A percentile compares a stretch with the other conserved stretches of the same genome.
Evolutionary conservation across 495 filamentous ascomycete genomes (phyloP).

Genomic region (Mytilinidion resinicola): DNA sequence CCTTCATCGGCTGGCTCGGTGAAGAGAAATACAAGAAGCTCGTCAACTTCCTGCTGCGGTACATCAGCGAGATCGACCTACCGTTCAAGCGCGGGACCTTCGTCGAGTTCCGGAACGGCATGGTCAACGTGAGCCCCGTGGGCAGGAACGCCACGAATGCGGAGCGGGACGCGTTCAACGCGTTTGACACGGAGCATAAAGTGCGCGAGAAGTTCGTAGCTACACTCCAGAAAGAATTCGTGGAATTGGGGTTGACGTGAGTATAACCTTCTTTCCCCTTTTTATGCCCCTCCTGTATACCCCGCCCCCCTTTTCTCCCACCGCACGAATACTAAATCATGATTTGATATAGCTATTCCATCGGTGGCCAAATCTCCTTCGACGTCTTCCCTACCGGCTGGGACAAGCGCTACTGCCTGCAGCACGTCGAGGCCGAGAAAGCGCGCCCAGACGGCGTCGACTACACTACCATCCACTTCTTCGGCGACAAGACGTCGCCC

Average conservation of each 20-base stretch:
- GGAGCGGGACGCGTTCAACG: constrained; percentile 74
- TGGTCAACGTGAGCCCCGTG: constrained; percentile 90
- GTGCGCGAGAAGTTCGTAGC: constrained; percentile 67
- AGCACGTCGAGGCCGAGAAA: constrained; percentile 78
- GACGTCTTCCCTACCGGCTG: constrained; percentile 95
- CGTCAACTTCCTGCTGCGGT: constrained; percentile 54
- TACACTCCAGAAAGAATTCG: constrained; percentile 71
- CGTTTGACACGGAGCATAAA: constrained; percentile 68
- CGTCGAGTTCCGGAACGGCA: constrained; percentile 92
- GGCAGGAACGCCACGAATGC: constrained; percentile 80
- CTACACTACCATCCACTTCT: constrained; percentile 92
- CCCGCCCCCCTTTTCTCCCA: background rate
- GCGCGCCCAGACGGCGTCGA: constrained; percentile 57
- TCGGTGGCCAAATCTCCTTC: constrained; percentile 96
- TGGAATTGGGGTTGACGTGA: constrained; percentile 76
- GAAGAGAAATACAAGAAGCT: constrained; percentile 88
- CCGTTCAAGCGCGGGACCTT: constrained; percentile 94
- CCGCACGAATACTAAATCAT: background rate
- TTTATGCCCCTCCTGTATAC: too few species aligned
- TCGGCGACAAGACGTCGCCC: constrained; percentile 84
- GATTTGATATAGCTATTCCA: constrained; percentile 64
- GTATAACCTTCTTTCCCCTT: constrained; percentile 31
- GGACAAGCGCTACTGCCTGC: constrained; percentile 98
- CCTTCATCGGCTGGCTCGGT: constrained; percentile 88
- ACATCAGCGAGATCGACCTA: constrained; percentile 80